Percentiles rank a stretch among this genome's conserved stretches.
These are phyloP conservation scores for Leishmania martiniquensis DNA, from an alignment of 208 protist species.

Conservation along the genomic window DNA sequence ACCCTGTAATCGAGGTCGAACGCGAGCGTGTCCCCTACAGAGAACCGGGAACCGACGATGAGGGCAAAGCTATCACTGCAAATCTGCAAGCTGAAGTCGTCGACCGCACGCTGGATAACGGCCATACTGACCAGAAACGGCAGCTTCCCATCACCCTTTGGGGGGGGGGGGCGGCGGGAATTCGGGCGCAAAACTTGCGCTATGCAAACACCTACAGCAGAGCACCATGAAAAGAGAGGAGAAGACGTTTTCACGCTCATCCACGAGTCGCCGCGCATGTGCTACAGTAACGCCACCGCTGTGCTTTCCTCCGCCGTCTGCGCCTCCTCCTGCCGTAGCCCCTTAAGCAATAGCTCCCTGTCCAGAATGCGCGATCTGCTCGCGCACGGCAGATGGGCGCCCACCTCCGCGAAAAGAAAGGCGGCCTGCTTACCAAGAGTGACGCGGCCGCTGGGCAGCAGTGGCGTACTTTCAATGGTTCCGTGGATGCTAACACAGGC, in stretches of 20 bases:
- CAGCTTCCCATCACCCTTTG: conserved; percentile 39
- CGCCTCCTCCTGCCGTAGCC: conserved; percentile 45
- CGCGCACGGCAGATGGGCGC: conserved; percentile 5
- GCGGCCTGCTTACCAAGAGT: conserved; percentile 59
- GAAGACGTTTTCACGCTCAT: conserved; percentile 56
- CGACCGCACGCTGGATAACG: conserved; percentile 33
- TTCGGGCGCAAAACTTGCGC: conserved; percentile 25
- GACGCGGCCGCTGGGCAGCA: conserved; percentile 67
- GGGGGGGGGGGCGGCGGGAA: conserved; percentile 46
- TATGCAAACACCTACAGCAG: conserved; percentile 60
- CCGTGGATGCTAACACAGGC: conserved; percentile 65
- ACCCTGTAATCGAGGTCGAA: conserved; percentile 37
- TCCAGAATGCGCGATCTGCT: conserved; percentile 54
- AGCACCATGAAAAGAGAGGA: conserved; percentile 31
- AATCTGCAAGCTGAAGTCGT: conserved; percentile 33
- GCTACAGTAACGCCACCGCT: conserved; percentile 31
- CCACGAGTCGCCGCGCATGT: conserved; percentile 39
- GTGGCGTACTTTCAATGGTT: conserved; percentile 35
- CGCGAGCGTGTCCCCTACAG: conserved; percentile 47
- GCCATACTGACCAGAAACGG: conserved; percentile 43
- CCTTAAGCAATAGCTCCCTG: conserved; percentile 64
- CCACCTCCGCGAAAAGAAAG: conserved; percentile 59
- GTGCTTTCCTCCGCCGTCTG: conserved; percentile 22
- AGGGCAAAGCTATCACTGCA: conserved; percentile 34
- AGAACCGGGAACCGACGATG: conserved; percentile 46